Percentiles rank a stretch among this genome's conserved stretches.
These are phyloP conservation scores for Batrachochytrium dendrobatidis DNA, from an alignment of 371 early-diverging fungal genomes.

Conservation along the genomic window DNA sequence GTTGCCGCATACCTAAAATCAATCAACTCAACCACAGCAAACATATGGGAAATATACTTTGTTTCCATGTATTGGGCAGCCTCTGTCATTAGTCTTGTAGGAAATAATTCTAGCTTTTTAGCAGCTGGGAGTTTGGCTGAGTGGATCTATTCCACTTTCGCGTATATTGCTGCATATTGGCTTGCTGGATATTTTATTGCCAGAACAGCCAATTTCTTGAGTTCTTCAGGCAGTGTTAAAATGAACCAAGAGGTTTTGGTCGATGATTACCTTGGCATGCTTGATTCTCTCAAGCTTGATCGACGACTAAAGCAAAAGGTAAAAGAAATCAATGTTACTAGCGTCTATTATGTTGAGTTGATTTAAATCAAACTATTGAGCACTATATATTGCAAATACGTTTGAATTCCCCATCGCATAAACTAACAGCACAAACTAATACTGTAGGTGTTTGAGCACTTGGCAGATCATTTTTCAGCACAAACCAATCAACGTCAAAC, in stretches of 20 bases:
- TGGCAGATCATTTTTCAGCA: constrained; percentile 33
- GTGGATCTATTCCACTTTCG: constrained; percentile 29
- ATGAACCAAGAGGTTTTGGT: constrained; percentile 32
- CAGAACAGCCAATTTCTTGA: constrained; percentile 26
- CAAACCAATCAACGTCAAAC: constrained; percentile 24
- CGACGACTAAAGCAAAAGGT: constrained; percentile 27
- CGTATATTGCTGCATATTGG: constrained; percentile 30
- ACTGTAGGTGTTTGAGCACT: constrained; percentile 28
- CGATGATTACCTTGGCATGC: constrained; percentile 43
- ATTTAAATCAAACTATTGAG: too few relatives aligned
- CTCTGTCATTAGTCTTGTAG: constrained; percentile 26
- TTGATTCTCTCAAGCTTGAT: constrained; percentile 34
- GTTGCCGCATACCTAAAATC: constrained; percentile 12
- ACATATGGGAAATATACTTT: constrained; percentile 24
- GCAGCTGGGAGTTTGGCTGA: constrained; percentile 27
- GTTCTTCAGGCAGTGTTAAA: constrained; percentile 15
- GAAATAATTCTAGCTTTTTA: constrained; percentile 17
- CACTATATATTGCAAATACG: too few relatives aligned
- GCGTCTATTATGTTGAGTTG: too few relatives aligned
- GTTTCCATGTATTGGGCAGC: constrained; percentile 34
- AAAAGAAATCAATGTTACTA: too few relatives aligned
- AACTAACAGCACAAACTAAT: too few relatives aligned
- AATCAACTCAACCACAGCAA: constrained; percentile 9
- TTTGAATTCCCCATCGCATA: too few relatives aligned
- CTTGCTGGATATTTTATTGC: constrained; percentile 35